Evolutionary conservation across 2,329 filamentous ascomycete genomes (phyloP), one percentile per base, ranked within the genome.

Genomic region (Colletotrichum sp.): DNA sequence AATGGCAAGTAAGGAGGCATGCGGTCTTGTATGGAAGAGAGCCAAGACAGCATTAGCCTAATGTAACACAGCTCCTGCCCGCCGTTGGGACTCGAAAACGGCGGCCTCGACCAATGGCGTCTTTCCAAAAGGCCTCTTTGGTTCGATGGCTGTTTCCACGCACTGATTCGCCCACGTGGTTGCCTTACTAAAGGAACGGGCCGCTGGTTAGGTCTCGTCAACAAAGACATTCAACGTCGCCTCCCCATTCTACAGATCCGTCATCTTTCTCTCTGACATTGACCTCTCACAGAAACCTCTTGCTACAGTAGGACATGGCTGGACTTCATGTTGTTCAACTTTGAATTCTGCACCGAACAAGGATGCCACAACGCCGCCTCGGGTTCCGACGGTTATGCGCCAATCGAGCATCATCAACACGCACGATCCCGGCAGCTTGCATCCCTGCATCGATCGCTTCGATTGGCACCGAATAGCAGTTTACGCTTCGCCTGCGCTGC

Each of bases 361-460:
- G 59, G 39, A 32, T 39, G 30, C 32, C 18, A 7, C 44, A 32
- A 21, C 60, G 21, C 65, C 71, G 36, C 15, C 49, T 74, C 70
- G 59, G 28, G 30, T 65, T 44, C 59, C 64, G 34, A 65, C 59
- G 63, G 59, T 60, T 34, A 44, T 74, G 34, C 49, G 65, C 64
- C 70, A 69, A 74, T 74, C 70, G 64, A 69, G 26, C 44, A 65
- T 30, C 44, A 60, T 34, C 74, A 49, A 65, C 8, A 63, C 49
- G 69, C 70, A 73, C 44, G 64, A 73, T 76, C 64, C 64, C 73
- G 70, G 70, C 59, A 49, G n/a, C n/a, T 21, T 69, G 74, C 71
- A 76, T 69, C 74, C 74, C 71, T 76, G 71, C 65, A 76, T 49
- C 69, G 70, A 74, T 76, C 59, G 24, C 59, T 30, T 74, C 28